Evolutionary conservation across 129 eudicot genomes (phyloP).

Genomic region (Dittrichia graveolens): DNA sequence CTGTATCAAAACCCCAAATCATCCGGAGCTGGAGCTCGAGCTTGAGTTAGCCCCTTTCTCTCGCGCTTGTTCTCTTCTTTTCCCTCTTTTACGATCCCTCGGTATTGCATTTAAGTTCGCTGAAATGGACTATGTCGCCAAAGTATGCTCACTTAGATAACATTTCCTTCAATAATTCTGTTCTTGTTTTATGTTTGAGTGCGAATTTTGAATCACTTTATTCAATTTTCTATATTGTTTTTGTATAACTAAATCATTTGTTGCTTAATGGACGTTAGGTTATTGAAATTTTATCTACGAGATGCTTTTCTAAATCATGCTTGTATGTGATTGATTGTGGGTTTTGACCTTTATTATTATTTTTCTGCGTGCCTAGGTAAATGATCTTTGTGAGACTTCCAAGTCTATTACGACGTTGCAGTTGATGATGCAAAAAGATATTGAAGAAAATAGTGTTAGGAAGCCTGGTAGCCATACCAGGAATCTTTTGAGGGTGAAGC

Average conservation of each 20-base stretch:
- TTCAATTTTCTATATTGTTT: neutral
- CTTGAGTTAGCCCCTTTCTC: conserved; percentile 56
- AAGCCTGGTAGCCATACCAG: conserved; percentile 86
- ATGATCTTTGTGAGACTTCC: conserved; percentile 78
- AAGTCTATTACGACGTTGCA: conserved; percentile 55
- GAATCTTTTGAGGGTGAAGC: conserved; percentile 88
- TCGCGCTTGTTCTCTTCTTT: conserved; percentile 78
- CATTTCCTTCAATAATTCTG: too few relatives aligned
- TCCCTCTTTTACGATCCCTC: conserved; percentile 85
- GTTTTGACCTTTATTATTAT: too few relatives aligned
- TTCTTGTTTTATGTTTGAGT: neutral
- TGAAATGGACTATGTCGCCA: conserved; percentile 89
- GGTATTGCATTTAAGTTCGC: conserved; percentile 97
- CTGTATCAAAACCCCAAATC: conserved; percentile 28
- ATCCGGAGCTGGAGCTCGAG: conserved; percentile 33
- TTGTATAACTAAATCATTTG: neutral
- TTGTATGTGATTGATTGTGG: conserved; percentile 1
- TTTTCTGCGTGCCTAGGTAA: conserved; percentile 43
- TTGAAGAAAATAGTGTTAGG: conserved; percentile 59
- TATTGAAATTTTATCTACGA: conserved; percentile 4
- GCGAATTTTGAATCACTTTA: neutral
- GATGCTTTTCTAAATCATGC: neutral
- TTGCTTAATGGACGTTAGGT: neutral
- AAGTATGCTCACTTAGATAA: conserved; percentile 35
- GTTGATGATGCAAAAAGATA: conserved; percentile 66